These are phyloP conservation scores for Ophiostoma pallidulum DNA, from an alignment of 2,329 filamentous ascomycete genomes.

Conservation along the genomic window DNA sequence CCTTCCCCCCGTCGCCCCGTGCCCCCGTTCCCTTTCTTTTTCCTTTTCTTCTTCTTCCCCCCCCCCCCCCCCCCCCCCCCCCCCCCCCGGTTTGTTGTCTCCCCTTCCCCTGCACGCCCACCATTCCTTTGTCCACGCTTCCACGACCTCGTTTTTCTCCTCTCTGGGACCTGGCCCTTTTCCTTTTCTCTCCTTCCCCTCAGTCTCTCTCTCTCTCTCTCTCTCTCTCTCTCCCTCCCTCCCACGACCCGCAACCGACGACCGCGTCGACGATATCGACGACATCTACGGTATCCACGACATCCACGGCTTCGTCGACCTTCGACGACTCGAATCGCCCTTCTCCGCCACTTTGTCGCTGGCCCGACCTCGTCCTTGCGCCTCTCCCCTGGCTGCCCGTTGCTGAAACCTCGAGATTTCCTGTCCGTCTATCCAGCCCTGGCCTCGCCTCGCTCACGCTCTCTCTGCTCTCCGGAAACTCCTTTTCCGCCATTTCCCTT, in stretches of 20 bases:
- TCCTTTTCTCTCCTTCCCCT: neutral
- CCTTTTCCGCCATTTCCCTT: neutral
- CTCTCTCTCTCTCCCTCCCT: slow-evolving; percentile 1
- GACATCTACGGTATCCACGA: neutral
- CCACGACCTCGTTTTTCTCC: too few species aligned
- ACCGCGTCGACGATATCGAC: neutral
- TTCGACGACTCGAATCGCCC: neutral
- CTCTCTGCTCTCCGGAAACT: too few species aligned
- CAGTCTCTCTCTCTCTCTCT: neutral
- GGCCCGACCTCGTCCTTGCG: slow-evolving; percentile 10
- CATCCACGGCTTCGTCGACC: neutral
- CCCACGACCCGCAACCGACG: slow-evolving; percentile 1
- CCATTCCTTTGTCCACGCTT: too few species aligned
- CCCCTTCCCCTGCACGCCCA: slow-evolving; percentile 4
- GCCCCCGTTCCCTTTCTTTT: neutral
- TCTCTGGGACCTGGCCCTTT: neutral
- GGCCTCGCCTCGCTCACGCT: neutral
- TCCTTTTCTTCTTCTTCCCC: neutral
- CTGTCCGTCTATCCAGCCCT: too few species aligned
- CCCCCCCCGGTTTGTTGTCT: slow-evolving; percentile 6
- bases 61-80: slow-evolving; percentile 6
- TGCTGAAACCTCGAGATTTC: neutral
- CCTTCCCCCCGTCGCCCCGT: too few species aligned
- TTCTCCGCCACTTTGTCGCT: slow-evolving; percentile 4
- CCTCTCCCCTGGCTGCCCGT: neutral